Conservation (phyloP, 345 rosid species). For the Kandelia obovata region DNA sequence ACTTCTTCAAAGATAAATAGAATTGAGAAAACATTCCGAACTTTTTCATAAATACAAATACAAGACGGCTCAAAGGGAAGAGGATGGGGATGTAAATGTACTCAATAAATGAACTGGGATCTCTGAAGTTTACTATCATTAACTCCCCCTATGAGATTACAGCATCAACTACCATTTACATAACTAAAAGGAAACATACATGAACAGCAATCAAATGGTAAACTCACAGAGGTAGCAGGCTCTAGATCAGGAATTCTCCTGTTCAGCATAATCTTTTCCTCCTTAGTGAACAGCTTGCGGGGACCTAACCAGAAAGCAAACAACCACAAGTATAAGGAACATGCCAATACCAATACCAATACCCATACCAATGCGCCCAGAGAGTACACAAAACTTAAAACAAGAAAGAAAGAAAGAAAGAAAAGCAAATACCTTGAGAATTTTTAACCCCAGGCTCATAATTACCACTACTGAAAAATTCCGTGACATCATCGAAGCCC, state of each 20-base stretch:
- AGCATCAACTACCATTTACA: background rate
- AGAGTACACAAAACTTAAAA: background rate
- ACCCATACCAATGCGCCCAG: background rate
- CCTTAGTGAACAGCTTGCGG: conserved; percentile 65
- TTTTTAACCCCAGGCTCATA: conserved; percentile 57
- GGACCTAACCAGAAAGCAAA: conserved; percentile 39
- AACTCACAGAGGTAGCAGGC: conserved; percentile 76
- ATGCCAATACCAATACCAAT: background rate
- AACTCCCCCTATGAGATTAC: background rate
- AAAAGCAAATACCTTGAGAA: conserved; percentile 42
- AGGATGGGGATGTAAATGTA: no score
- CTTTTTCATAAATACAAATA: background rate
- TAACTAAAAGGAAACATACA: no score
- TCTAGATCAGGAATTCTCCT: conserved; percentile 64
- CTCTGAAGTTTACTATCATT: background rate
- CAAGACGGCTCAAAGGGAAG: background rate
- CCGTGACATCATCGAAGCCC: conserved; percentile 74
- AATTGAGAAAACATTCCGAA: background rate
- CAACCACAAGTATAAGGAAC: background rate
- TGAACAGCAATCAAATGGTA: background rate
- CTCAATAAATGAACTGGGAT: no score
- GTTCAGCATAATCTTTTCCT: conserved; percentile 76
- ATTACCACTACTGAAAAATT: conserved; percentile 54
- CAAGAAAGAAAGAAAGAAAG: background rate
- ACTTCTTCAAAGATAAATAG: background rate